Percentiles rank a stretch among this genome's conserved stretches.
Conservation (phyloP, 139 green algal genomes). For the Coccomyxa sp. region DNA sequence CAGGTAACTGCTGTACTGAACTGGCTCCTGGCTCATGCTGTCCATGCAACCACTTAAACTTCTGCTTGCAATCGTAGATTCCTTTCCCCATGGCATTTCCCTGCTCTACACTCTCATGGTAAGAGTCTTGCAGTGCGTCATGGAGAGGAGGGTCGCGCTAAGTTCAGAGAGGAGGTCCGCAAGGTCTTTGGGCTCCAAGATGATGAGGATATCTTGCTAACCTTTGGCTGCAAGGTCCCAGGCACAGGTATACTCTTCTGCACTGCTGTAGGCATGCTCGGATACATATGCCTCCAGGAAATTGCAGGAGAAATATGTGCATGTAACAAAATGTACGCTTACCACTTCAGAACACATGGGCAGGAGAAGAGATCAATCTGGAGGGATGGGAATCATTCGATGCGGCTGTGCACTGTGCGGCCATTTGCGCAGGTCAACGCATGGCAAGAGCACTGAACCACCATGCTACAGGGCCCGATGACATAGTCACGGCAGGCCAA, state of each 20-base stretch:
- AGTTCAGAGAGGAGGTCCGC: slow-evolving; percentile 27
- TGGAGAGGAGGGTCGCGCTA: slow-evolving; percentile 10
- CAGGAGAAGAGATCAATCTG: slow-evolving; percentile 21
- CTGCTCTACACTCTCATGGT: too few species aligned
- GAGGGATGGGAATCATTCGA: slow-evolving; percentile 33
- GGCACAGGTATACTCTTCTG: slow-evolving; percentile 1
- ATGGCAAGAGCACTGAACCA: not conserved
- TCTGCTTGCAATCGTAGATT: too few species aligned
- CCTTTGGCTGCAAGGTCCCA: slow-evolving; percentile 33
- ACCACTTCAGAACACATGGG: too few species aligned
- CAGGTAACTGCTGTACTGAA: slow-evolving; percentile 3
- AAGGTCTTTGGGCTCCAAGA: slow-evolving; percentile 20
- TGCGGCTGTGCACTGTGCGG: slow-evolving; percentile 32
- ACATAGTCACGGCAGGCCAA: too few species aligned
- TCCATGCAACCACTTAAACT: too few species aligned
- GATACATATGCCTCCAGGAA: too few species aligned
- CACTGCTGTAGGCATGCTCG: not conserved
- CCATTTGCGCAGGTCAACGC: slow-evolving; percentile 14
- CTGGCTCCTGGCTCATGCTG: too few species aligned
- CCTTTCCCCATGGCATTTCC: too few species aligned
- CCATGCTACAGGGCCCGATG: too few species aligned
- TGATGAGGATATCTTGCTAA: slow-evolving; percentile 23
- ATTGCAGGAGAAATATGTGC: too few species aligned
- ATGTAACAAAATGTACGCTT: too few species aligned
- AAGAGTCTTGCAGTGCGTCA: not conserved